Evolutionary conservation across 768 basidiomycete species (phyloP).

Genomic region (Termitomyces titanicus): DNA sequence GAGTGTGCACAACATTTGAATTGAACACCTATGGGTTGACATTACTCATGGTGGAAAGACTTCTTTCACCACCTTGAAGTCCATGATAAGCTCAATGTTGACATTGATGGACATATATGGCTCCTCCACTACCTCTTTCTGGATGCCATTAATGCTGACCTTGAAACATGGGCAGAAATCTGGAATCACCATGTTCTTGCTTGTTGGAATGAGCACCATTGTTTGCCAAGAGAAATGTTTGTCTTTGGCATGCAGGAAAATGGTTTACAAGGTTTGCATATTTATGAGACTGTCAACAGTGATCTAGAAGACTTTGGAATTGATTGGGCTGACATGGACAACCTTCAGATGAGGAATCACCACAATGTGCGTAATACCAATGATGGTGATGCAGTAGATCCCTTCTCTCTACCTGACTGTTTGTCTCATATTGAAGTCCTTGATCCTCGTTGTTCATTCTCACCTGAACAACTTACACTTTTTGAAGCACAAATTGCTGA

Average conservation of each 20-base stretch:
- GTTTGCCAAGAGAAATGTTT: constrained; percentile 26
- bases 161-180: constrained; percentile 22
- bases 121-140: constrained; percentile 37
- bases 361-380: constrained; percentile 11
- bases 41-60: constrained; percentile 33
- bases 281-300: constrained; percentile 10
- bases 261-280: constrained; percentile 21
- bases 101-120: constrained; percentile 32
- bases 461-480: neutral
- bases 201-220: constrained; percentile 11
- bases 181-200: constrained; percentile 34
- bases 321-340: constrained; percentile 20
- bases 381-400: neutral
- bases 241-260: constrained; percentile 27
- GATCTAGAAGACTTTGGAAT: constrained; percentile 21
- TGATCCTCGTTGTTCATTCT: neutral
- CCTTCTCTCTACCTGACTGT: neutral
- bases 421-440: neutral
- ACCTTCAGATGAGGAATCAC: constrained; percentile 6
- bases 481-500: neutral
- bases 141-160: constrained; percentile 25
- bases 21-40: constrained; percentile 37
- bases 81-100: constrained; percentile 21
- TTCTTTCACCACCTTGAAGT: constrained; percentile 34
- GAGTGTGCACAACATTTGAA: constrained; percentile 36